A percentile compares a stretch with the other conserved stretches of the same genome.
These are phyloP conservation scores for Cyberlindnera saturnus DNA, from an alignment of 805 yeast genomes.

Conservation along the genomic window DNA sequence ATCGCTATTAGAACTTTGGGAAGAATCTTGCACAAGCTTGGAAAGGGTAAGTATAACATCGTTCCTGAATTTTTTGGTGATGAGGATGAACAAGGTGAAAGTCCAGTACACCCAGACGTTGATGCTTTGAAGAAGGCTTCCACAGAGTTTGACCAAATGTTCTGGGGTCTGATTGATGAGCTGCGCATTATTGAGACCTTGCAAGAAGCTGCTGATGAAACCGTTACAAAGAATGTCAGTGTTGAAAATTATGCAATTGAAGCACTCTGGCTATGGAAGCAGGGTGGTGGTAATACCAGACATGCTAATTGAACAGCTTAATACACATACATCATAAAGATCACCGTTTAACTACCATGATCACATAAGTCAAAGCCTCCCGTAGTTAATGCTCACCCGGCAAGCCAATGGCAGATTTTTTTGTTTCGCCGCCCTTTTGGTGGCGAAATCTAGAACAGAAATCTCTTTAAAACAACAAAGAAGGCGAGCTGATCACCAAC, in stretches of 20 bases:
- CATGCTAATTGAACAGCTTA: conserved; percentile 15
- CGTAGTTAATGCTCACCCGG: no score
- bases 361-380: no score
- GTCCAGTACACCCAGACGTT: conserved; percentile 25
- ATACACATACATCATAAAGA: background rate
- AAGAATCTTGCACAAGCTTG: conserved; percentile 75
- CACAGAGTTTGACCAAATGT: conserved; percentile 32
- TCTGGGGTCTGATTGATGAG: conserved; percentile 69
- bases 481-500: background rate
- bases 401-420: no score
- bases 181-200: conserved; percentile 59
- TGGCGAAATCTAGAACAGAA: background rate
- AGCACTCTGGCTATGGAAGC: conserved; percentile 85
- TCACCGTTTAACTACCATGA: no score
- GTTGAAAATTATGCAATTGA: conserved; percentile 82
- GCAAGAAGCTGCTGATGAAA: conserved; percentile 63
- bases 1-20: conserved; percentile 86
- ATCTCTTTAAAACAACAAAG: background rate
- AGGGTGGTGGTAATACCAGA: conserved; percentile 36
- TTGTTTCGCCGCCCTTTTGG: no score
- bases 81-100: conserved; percentile 20
- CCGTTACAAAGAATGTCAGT: conserved; percentile 55
- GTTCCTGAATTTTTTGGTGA: conserved; percentile 38
- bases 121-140: conserved; percentile 27
- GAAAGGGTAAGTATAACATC: conserved; percentile 50